A percentile compares a stretch with the other conserved stretches of the same genome.
Conservation (phyloP, 2,329 filamentous ascomycete species). For the Sclerotinia minor region DNA sequence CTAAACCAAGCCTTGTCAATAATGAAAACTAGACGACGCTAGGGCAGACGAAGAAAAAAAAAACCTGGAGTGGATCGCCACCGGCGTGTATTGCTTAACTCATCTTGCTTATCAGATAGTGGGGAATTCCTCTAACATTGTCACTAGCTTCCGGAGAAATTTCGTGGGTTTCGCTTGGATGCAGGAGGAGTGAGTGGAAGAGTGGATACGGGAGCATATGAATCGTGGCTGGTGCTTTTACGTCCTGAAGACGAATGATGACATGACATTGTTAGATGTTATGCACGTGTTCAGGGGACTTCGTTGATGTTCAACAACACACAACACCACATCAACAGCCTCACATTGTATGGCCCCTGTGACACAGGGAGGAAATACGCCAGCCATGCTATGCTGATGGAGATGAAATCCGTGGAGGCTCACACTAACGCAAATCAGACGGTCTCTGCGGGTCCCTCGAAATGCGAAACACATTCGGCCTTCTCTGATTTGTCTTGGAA, state of each 20-base stretch:
- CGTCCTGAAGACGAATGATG: not conserved
- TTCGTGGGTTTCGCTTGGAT: constrained; percentile 20
- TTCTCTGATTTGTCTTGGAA: constrained; percentile 21
- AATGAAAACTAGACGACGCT: not conserved
- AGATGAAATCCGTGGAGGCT: not conserved
- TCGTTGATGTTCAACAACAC: constrained; percentile 9
- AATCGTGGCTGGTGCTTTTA: constrained; percentile 20
- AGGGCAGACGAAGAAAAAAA: not conserved
- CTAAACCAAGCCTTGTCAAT: constrained; percentile 4
- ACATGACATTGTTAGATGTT: not conserved
- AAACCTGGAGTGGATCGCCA: constrained; percentile 22
- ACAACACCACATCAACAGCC: not conserved
- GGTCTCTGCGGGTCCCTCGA: not conserved
- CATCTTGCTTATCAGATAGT: constrained; percentile 22
- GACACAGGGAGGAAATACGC: not conserved
- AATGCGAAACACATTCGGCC: constrained; percentile 1
- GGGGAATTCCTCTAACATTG: constrained; percentile 1
- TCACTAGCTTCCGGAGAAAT: constrained; percentile 21
- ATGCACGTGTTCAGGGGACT: constrained; percentile 21
- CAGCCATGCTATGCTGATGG: not conserved
- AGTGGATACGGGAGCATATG: not conserved
- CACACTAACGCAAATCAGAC: not conserved
- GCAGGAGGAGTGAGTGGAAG: not conserved
- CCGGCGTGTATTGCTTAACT: constrained; percentile 15
- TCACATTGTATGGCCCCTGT: not conserved